Conservation (phyloP, 208 protist genomes). For the Wallacemonas rigidus region DNA sequence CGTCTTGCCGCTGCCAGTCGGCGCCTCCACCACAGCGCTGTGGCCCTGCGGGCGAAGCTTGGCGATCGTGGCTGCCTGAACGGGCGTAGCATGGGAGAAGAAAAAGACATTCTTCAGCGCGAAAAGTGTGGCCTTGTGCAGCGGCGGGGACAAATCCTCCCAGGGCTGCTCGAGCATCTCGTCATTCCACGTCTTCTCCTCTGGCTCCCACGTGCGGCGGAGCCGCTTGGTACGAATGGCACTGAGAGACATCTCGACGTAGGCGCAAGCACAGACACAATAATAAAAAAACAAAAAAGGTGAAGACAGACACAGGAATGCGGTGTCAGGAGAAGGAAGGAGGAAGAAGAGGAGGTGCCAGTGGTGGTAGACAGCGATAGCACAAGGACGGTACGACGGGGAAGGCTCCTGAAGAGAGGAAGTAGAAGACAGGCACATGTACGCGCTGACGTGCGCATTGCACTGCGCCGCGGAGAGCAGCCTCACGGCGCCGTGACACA, state of each 20-base stretch:
- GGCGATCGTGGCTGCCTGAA: slow-evolving; percentile 77
- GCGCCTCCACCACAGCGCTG: slow-evolving; percentile 93
- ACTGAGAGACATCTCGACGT: slow-evolving; percentile 50
- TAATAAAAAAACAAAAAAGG: neutral
- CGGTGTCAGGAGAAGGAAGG: neutral
- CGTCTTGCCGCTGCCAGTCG: slow-evolving; percentile 98
- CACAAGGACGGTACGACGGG: neutral
- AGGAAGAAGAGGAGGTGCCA: neutral
- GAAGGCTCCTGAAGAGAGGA: neutral
- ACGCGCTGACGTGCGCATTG: no score
- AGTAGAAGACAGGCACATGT: no score
- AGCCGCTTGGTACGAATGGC: slow-evolving; percentile 68
- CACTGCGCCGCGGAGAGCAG: no score
- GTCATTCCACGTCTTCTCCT: slow-evolving; percentile 84
- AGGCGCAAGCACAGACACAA: slow-evolving; percentile 9
- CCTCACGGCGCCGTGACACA: no score
- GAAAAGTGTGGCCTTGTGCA: slow-evolving; percentile 79
- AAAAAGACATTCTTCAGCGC: slow-evolving; percentile 89
- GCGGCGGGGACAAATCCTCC: slow-evolving; percentile 68
- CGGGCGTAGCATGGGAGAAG: slow-evolving; percentile 90
- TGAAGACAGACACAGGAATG: neutral
- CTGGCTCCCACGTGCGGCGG: slow-evolving; percentile 80
- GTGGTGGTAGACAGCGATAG: neutral
- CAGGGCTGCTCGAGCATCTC: slow-evolving; percentile 78
- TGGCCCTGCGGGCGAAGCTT: slow-evolving; percentile 43